Evolutionary conservation across 108 stramenopile genomes (phyloP), one percentile per base, ranked within the genome.

Genomic region (Skeletonema marinoi): DNA sequence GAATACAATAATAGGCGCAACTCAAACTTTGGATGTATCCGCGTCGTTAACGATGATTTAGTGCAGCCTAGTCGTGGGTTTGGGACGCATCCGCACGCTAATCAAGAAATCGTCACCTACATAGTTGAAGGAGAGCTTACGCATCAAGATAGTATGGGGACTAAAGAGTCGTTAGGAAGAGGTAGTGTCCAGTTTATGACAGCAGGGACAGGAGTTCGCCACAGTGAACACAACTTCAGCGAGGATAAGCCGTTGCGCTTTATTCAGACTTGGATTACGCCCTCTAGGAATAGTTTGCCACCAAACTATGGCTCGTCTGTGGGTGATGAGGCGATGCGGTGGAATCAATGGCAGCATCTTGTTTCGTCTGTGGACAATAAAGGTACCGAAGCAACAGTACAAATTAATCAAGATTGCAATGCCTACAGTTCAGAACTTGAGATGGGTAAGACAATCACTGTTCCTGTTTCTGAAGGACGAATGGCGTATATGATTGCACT

Each of bases 1-100:
- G 95, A 93, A 61, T 93, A 96, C 64, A 61, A 61, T 70, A 91
- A 88, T 51, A 60, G 36, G 10, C 32, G 42, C 42, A 92, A 92
- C 68, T 59, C 70, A 14, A 66, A 87, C 62, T 96, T 93, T 88
- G 95, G 95, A 12, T 75, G 80, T 3, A 25, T 96, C 39, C 78
- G 95, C 10, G 92, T 93, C 38, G 88, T 95, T 86, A 95, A 95
- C 60, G 92, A 95, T 71, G 94, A 93, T 63, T 73, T 95, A 46
- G 93, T 96, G 31, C 90, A 93, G 70, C 92, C 93, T 6, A 46
- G 69, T 10, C 75, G 88, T 38, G 93, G 95, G 1, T 94, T 94
- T 75, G 95, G 92, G 2, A 79, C 84, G 31, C 93, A 96, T 71
- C 79, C 82, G 4, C 93, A 94, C 74, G 51, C 86, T 30, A 86